Conservation (phyloP, 225 moss, liverwort and hornwort genomes). For the Sphagnum contortum region DNA sequence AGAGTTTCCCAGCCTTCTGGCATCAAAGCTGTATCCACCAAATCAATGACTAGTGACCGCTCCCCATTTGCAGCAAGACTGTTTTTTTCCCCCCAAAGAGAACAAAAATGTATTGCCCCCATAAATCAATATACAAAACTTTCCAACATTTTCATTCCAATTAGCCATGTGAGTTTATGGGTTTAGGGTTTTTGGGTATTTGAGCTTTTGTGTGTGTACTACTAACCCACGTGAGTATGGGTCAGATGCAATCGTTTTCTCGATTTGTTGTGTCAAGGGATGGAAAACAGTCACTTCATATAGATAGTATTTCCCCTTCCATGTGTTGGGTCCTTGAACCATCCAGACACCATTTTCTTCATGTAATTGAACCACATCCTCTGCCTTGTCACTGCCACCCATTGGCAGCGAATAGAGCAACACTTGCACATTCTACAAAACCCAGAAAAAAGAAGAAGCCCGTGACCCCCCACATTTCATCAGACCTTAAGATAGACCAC, state of each 20-base stretch:
- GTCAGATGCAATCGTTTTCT: constrained; percentile 65
- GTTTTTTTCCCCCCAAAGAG: not conserved
- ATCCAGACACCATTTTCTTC: constrained; percentile 79
- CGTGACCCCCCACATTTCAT: too few species aligned
- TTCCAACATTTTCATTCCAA: not conserved
- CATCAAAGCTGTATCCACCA: constrained; percentile 43
- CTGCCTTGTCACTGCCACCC: constrained; percentile 73
- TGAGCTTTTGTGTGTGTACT: not conserved
- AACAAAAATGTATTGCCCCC: not conserved
- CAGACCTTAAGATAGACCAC: too few species aligned
- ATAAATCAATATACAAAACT: not conserved
- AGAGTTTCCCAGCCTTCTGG: constrained; percentile 74
- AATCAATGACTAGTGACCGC: constrained; percentile 59
- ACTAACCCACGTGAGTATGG: constrained; percentile 77
- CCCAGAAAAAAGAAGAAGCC: not conserved
- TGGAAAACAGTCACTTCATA: constrained; percentile 92
- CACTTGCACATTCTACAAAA: constrained; percentile 59
- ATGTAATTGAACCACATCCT: constrained; percentile 49
- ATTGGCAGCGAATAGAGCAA: constrained; percentile 57
- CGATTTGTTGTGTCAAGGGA: constrained; percentile 51
- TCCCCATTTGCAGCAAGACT: constrained; percentile 87
- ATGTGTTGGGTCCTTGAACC: constrained; percentile 50
- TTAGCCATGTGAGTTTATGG: not conserved
- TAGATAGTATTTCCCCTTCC: constrained; percentile 82
- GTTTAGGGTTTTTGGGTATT: not conserved